Evolutionary conservation across 2,329 filamentous ascomycete genomes (phyloP), one percentile per base, ranked within the genome.

Genomic region (Madurella mycetomatis): DNA sequence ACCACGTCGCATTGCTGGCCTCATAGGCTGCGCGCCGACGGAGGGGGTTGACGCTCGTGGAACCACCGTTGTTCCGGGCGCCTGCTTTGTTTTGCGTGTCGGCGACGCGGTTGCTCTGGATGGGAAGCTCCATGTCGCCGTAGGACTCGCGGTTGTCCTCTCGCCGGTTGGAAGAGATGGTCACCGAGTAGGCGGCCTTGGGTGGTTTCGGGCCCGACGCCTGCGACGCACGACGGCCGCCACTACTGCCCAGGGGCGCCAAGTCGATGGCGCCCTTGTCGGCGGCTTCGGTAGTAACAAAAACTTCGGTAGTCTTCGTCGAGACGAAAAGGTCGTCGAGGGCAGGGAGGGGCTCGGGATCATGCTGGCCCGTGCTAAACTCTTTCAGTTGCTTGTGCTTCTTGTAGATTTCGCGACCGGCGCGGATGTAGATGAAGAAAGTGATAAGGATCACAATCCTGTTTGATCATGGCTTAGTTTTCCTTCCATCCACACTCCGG

Each of bases 331-430:
- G 70, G 47, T 80, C 77, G 19, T 75, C 70, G 39, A 75, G 65
- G 4, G 65, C 64, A 18, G 64, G 63, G 12, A 72, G 55, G 5
- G 69, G 69, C 34, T 78, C 73, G 1, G 68, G 70, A 40, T 76
- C 74, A 41, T 73, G 65, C 44, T 75, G 73, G 13, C 74, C 76
- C 48, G 72, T 76, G 61, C 72, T 75, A 53, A 86, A 80, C 55
- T 77, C 76, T 45, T 73, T 77, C 50, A 86, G 77, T 64, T 85
- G 79, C 57, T 77, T 79, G 61, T 86, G 80, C 66, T 86, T 86
- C 56, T 79, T 76, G 66, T 84, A 87, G 55, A 89, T 88, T 41
- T 83, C 82, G 54, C 76, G 74, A 9, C 86, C 86, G n/a, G 84
- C 82, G 32, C 80, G 76, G 49, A 83, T 72, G 63, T 89, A 89